Conservation (phyloP, 2,329 filamentous ascomycete genomes). For the Trichophyton mentagrophytes region DNA sequence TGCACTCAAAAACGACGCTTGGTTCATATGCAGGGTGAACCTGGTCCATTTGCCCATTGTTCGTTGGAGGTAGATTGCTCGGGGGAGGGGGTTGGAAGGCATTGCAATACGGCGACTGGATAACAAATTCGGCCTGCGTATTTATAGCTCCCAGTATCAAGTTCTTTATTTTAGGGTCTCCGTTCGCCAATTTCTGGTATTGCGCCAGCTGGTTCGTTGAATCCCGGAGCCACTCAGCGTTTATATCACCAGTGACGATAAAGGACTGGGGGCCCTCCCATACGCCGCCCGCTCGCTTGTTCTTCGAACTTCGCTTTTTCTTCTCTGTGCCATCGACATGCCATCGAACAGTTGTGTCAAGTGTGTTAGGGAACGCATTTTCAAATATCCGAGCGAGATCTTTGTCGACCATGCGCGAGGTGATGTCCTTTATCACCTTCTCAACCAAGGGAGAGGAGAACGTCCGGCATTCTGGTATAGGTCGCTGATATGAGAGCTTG, state of each 20-base stretch:
- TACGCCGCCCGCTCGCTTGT: conserved; percentile 32
- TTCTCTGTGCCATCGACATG: conserved; percentile 53
- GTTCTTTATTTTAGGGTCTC: conserved; percentile 62
- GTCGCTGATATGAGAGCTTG: conserved; percentile 73
- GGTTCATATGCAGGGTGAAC: conserved; percentile 84
- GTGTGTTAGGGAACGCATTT: conserved; percentile 84
- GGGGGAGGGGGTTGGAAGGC: conserved; percentile 91
- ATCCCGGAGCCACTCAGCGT: conserved; percentile 84
- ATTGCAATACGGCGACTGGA: conserved; percentile 92
- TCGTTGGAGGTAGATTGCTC: conserved; percentile 56
- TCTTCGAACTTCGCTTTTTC: conserved; percentile 32
- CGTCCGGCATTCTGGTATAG: conserved; percentile 67
- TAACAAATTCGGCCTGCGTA: conserved; percentile 89
- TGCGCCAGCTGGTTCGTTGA: conserved; percentile 87
- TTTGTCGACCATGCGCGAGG: conserved; percentile 62
- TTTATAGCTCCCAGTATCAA: conserved; percentile 89
- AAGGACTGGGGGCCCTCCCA: conserved; percentile 86
- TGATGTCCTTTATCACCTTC: conserved; percentile 72
- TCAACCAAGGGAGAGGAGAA: conserved; percentile 82
- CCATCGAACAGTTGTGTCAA: conserved; percentile 82
- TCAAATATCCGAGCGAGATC: conserved; percentile 88
- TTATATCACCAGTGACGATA: conserved; percentile 85
- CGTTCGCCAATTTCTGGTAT: conserved; percentile 73
- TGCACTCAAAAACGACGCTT: conserved; percentile 85
- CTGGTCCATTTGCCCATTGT: conserved; percentile 67